Evolutionary conservation across 2,329 filamentous ascomycete species (phyloP), one percentile per base, ranked within the genome.

Genomic region (Myriangium duriaei): DNA sequence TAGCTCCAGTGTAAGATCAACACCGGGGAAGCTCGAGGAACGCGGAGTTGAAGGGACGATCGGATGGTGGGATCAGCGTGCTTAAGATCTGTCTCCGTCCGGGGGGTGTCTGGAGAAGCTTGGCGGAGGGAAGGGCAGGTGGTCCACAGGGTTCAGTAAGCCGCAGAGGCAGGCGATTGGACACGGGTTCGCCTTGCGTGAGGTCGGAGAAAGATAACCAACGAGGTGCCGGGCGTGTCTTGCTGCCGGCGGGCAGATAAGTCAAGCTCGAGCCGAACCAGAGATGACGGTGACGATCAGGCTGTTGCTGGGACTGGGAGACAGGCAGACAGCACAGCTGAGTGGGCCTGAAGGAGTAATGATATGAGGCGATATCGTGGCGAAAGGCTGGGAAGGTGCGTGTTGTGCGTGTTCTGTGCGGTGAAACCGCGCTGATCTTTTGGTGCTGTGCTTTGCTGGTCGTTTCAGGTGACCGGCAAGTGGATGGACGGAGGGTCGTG

Each of bases 61-160:
- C 61, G 49, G 56, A 52, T 47, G 56, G 61, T 60, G 63, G 62
- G 65, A 67, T 67, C 63, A 65, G 63, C 64, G 61, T 52, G 54
- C 53, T 58, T 57, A 57, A 53, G 54, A 54, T 51, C 43, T 50
- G 38, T 39, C 39, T 34, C 29, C 37, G 32, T 32, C 37, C 15
- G 32, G 39, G 32, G n/a, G 30, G 24, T 11, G 30, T 12, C 36
- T 28, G 36, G 30, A 30, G 12, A 39, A 30, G n/a, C 30, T 39
- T 39, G 36, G 19, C 36, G 28, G 36, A 39, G 32, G 32, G 21
- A 7, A 15, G 32, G 36, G 29, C 36, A 39, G 28, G 36, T 39
- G 30, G 16, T 30, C 14, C 7, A 14, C 36, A 38, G 26, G 38
- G 30, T 28, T 17, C 13, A 17, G 9, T 17, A 34, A 17, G 32